A percentile compares a stretch with the other conserved stretches of the same genome.
Evolutionary conservation across 129 eudicot genomes (phyloP).

Genomic region (Flaveria sonorensis): DNA sequence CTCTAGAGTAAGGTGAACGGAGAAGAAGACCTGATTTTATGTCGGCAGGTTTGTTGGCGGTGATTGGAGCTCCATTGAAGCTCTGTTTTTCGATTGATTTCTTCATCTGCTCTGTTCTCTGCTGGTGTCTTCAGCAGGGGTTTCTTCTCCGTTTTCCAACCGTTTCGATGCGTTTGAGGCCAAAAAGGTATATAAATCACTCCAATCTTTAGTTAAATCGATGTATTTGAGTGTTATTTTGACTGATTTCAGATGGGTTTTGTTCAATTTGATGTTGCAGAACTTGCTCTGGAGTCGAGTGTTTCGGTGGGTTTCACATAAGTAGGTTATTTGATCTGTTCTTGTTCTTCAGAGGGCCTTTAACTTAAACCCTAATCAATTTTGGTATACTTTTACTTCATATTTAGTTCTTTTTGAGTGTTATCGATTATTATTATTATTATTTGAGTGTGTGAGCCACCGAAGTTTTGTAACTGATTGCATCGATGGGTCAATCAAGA

Average conservation of each 20-base stretch:
- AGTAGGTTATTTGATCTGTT: constrained; percentile 58
- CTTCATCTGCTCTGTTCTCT: constrained; percentile 39
- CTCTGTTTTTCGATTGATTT: constrained; percentile 40
- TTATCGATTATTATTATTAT: background rate
- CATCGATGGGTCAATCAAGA: constrained; percentile 29
- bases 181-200: constrained; percentile 56
- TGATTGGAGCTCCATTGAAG: constrained; percentile 57
- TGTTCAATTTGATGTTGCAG: constrained; percentile 39
- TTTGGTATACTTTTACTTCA: constrained; percentile 19
- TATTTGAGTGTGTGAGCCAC: constrained; percentile 38
- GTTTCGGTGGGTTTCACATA: constrained; percentile 91
- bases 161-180: constrained; percentile 99
- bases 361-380: constrained; percentile 38
- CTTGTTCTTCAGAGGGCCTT: constrained; percentile 84
- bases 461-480: constrained; percentile 27
- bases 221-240: background rate
- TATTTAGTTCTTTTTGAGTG: constrained; percentile 20
- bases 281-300: constrained; percentile 96
- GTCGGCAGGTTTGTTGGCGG: constrained; percentile 62
- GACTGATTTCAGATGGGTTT: constrained; percentile 11
- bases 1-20: background rate
- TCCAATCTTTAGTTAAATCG: background rate
- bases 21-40: constrained; percentile 53
- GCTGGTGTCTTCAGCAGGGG: constrained; percentile 67
- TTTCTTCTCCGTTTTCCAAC: constrained; percentile 39